phyloP scores from a whole-genome alignment of 2,329 filamentous ascomycete genomes.

The Xylariaceae sp. region DNA sequence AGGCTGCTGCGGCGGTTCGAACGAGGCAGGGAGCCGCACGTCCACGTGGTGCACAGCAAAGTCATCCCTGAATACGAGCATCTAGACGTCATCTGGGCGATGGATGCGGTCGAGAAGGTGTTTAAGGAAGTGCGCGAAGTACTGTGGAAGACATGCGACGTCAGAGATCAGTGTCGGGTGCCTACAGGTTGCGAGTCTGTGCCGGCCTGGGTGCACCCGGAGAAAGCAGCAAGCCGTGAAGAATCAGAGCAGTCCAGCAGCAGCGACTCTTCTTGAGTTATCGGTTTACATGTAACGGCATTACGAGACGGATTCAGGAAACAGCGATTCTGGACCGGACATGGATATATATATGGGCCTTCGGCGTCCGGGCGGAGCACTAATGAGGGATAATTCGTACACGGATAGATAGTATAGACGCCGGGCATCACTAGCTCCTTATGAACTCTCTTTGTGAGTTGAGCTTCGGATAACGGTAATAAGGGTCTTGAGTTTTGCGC shows the following conservation, averaged over 20 bases:
- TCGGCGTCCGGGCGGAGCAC: too few relatives aligned
- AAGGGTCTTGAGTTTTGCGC: too few relatives aligned
- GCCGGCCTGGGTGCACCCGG: constrained; percentile 32
- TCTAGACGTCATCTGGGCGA: constrained; percentile 90
- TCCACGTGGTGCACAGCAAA: constrained; percentile 73
- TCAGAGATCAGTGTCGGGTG: constrained; percentile 51
- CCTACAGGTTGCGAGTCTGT: constrained; percentile 59
- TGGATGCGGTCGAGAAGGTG: constrained; percentile 79
- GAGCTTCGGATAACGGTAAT: too few relatives aligned
- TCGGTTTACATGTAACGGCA: too few relatives aligned
- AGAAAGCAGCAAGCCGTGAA: constrained; percentile 10
- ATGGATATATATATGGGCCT: too few relatives aligned
- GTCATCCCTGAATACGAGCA: constrained; percentile 87
- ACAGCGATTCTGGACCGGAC: background rate
- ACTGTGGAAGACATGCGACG: constrained; percentile 70
- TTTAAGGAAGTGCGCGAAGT: constrained; percentile 76
- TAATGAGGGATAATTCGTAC: too few relatives aligned
- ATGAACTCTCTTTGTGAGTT: too few relatives aligned
- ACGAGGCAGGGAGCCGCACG: constrained; percentile 72
- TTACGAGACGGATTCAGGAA: background rate
- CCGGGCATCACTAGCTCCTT: too few relatives aligned
- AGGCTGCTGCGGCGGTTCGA: constrained; percentile 70
- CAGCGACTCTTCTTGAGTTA: too few relatives aligned
- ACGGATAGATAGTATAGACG: too few relatives aligned
- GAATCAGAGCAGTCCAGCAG: constrained; percentile 29